Evolutionary conservation across 768 basidiomycete species (phyloP).

Genomic region (Hericium erinaceus): DNA sequence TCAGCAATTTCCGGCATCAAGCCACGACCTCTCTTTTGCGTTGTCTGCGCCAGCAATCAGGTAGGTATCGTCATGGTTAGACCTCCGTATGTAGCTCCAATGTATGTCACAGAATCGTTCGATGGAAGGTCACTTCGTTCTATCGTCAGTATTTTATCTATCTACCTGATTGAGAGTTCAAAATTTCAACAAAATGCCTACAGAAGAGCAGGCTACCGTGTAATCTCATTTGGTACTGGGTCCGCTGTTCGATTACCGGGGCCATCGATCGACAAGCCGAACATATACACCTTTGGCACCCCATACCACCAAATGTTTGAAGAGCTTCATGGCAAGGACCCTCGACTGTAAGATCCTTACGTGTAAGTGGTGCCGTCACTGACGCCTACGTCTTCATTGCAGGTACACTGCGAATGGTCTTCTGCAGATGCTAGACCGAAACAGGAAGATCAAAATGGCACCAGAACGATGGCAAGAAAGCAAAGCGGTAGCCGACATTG

Average conservation of each 20-base stretch:
- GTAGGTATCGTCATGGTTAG: slow-evolving; percentile 32
- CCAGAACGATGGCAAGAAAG: slow-evolving; percentile 98
- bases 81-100: background rate
- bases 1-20: slow-evolving; percentile 32
- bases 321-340: slow-evolving; percentile 77
- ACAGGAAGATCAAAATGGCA: slow-evolving; percentile 81
- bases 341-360: slow-evolving; percentile 52
- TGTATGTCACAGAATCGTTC: slow-evolving; percentile 70
- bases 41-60: slow-evolving; percentile 99
- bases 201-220: slow-evolving; percentile 86
- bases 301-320: slow-evolving; percentile 95
- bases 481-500: slow-evolving; percentile 83
- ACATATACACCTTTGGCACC: slow-evolving; percentile 94
- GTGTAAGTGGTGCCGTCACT: background rate
- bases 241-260: slow-evolving; percentile 96
- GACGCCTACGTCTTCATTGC: slow-evolving; percentile 1
- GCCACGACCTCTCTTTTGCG: slow-evolving; percentile 81
- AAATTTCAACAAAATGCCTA: slow-evolving; percentile 3
- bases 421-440: slow-evolving; percentile 93
- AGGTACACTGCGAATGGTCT: slow-evolving; percentile 94
- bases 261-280: slow-evolving; percentile 93
- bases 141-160: slow-evolving; percentile 52
- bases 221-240: slow-evolving; percentile 92
- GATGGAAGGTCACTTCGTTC: slow-evolving; percentile 93
- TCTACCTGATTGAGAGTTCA: background rate